Percentiles rank a stretch among this genome's conserved stretches.
Conservation (phyloP, 257 asterid genomes). For the Thymus mandschuricus region DNA sequence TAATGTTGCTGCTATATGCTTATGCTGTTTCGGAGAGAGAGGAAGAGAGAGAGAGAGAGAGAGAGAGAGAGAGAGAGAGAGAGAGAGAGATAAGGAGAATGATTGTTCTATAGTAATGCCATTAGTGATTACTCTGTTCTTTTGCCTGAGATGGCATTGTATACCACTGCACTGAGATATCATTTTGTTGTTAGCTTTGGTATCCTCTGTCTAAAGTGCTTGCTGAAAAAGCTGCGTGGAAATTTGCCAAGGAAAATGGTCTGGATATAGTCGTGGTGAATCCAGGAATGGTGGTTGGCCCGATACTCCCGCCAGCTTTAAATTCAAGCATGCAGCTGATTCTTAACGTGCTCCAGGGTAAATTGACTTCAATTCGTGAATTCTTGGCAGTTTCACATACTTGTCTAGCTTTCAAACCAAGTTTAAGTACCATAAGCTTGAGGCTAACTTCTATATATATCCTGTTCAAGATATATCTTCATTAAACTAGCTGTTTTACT, state of each 20-base stretch:
- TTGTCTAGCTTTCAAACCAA: neutral
- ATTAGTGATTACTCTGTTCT: neutral
- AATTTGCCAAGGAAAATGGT: slow-evolving; percentile 72
- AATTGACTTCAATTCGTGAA: neutral
- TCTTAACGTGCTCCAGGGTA: slow-evolving; percentile 85
- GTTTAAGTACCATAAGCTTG: too few relatives aligned
- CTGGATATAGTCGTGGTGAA: slow-evolving; percentile 82
- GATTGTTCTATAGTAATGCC: neutral
- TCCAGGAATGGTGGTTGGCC: slow-evolving; percentile 91
- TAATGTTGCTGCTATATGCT: neutral
- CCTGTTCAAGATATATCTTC: too few relatives aligned
- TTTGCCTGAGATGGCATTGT: slow-evolving; percentile 6
- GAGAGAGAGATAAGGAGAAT: neutral
- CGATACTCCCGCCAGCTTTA: slow-evolving; percentile 68
- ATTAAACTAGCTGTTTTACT: neutral
- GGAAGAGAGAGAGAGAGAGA: too few relatives aligned
- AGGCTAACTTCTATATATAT: too few relatives aligned
- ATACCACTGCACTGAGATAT: neutral
- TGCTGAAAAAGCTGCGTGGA: slow-evolving; percentile 96
- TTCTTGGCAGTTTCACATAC: neutral
- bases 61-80: too few relatives aligned
- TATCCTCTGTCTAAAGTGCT: slow-evolving; percentile 80
- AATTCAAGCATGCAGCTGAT: slow-evolving; percentile 78
- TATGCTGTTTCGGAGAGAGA: too few relatives aligned
- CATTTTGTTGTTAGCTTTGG: slow-evolving; percentile 59